Evolutionary conservation across 2,329 filamentous ascomycete species (phyloP).

Genomic region (Botryosphaeria dothidea): DNA sequence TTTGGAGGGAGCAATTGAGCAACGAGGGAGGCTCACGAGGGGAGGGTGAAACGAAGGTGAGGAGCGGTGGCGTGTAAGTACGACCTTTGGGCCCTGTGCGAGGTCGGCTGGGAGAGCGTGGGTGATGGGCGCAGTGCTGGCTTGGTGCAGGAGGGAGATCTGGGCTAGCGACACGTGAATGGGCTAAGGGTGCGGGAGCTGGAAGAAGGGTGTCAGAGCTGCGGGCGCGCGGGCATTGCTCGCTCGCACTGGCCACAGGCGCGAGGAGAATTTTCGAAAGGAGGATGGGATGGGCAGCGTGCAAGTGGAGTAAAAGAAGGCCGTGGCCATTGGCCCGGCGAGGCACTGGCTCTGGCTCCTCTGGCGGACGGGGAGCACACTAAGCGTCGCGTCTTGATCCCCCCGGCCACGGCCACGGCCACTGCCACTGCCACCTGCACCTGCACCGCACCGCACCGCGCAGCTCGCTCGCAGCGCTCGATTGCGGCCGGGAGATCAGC

Average conservation of each 20-base stretch:
- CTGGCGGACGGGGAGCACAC: slow-evolving; percentile 4
- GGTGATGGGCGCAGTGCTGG: slow-evolving; percentile 15
- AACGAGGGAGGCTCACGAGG: slow-evolving; percentile 17
- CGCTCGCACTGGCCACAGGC: slow-evolving; percentile 16
- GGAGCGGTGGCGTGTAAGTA: slow-evolving; percentile 20
- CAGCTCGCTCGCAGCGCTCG: neutral
- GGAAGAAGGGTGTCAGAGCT: neutral
- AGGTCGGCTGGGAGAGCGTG: slow-evolving; percentile 7
- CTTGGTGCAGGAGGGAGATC: slow-evolving; percentile 17
- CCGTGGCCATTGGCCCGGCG: slow-evolving; percentile 12
- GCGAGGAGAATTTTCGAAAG: slow-evolving; percentile 21
- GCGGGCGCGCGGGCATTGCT: slow-evolving; percentile 12
- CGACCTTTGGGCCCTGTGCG: slow-evolving; percentile 16
- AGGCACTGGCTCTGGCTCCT: neutral
- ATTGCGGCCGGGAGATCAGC: slow-evolving; percentile 17
- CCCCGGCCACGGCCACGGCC: neutral
- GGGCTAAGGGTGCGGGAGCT: slow-evolving; percentile 5
- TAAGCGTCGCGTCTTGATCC: slow-evolving; percentile 10
- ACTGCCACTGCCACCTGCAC: neutral
- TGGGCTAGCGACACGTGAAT: slow-evolving; percentile 20
- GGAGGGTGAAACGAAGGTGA: slow-evolving; percentile 21
- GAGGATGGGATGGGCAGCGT: slow-evolving; percentile 17
- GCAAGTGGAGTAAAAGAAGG: slow-evolving; percentile 15
- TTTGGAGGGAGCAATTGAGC: slow-evolving; percentile 7
- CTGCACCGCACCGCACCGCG: neutral